phyloP scores from a whole-genome alignment of 192 early-diverging fungal species.

The Coemansia sp. region DNA sequence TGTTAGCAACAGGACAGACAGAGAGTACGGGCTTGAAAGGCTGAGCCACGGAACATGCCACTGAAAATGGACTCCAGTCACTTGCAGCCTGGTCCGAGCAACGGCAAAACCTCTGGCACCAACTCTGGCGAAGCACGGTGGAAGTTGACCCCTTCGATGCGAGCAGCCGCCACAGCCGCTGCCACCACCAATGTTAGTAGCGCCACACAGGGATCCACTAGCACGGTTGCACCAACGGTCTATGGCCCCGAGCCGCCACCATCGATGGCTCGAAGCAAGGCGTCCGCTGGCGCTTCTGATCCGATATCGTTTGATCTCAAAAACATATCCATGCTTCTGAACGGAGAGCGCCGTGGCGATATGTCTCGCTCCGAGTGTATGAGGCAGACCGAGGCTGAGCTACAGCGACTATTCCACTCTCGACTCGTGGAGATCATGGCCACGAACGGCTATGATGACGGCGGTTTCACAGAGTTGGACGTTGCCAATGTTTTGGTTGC shows the following conservation, averaged over 20 bases:
- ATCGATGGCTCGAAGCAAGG: constrained; percentile 41
- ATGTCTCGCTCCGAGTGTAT: constrained; percentile 24
- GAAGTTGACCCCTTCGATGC: constrained; percentile 2
- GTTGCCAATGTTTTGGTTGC: constrained; percentile 40
- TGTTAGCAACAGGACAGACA: neutral
- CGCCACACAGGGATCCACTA: constrained; percentile 1
- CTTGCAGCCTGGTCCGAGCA: neutral
- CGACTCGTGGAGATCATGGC: constrained; percentile 40
- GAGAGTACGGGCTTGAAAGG: neutral
- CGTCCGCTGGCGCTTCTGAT: neutral
- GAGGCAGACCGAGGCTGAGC: constrained; percentile 33
- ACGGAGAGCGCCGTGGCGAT: constrained; percentile 18
- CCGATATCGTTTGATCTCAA: constrained; percentile 8
- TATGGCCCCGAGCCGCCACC: constrained; percentile 54
- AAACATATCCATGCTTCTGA: constrained; percentile 19
- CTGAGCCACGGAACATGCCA: neutral
- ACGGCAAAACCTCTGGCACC: constrained; percentile 4
- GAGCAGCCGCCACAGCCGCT: neutral
- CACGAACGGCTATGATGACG: constrained; percentile 34
- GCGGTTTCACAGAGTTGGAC: constrained; percentile 28
- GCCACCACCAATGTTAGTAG: neutral
- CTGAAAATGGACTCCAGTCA: constrained; percentile 11
- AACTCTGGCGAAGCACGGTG: neutral
- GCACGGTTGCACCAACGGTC: constrained; percentile 17
- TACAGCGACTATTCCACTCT: constrained; percentile 41